phyloP scores from a whole-genome alignment of 1,284 basidiomycete genomes.

The Dichomitus squalens region DNA sequence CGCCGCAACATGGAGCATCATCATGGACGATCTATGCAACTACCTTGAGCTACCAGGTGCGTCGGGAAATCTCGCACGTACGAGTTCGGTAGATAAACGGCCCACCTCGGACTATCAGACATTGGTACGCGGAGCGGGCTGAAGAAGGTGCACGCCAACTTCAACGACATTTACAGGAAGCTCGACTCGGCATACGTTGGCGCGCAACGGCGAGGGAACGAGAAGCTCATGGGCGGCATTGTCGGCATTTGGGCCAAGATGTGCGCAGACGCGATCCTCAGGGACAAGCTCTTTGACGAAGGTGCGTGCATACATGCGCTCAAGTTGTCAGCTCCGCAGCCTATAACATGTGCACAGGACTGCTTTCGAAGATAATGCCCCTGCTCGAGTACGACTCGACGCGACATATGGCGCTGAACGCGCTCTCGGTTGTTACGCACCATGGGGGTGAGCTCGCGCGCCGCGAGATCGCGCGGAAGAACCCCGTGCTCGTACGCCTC shows the following conservation, averaged over 20 bases:
- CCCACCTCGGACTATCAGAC: constrained; percentile 39
- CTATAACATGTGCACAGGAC: constrained; percentile 37
- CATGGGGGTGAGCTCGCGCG: constrained; percentile 56
- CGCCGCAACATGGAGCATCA: constrained; percentile 49
- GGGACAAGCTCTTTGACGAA: constrained; percentile 57
- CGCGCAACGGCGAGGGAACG: constrained; percentile 25
- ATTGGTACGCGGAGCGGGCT: constrained; percentile 55
- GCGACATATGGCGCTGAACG: constrained; percentile 54
- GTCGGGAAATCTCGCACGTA: too few relatives aligned
- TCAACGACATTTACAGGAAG: constrained; percentile 49
- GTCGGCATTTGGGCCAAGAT: constrained; percentile 65
- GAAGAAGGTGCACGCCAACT: constrained; percentile 61
- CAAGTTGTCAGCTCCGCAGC: not conserved
- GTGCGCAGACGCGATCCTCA: constrained; percentile 58
- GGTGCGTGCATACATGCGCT: constrained; percentile 37
- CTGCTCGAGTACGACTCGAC: constrained; percentile 49
- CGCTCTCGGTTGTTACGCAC: constrained; percentile 60
- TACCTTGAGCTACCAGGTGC: constrained; percentile 56
- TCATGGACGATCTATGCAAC: constrained; percentile 50
- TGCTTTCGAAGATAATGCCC: constrained; percentile 55
- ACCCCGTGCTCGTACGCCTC: constrained; percentile 42
- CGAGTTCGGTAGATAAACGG: too few relatives aligned
- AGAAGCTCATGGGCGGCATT: constrained; percentile 47
- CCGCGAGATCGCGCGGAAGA: constrained; percentile 51
- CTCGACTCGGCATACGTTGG: constrained; percentile 40